Percentiles rank a stretch among this genome's conserved stretches.
Evolutionary conservation across 2,329 filamentous ascomycete genomes (phyloP).

Genomic region (Hypoxylon rubiginosum): DNA sequence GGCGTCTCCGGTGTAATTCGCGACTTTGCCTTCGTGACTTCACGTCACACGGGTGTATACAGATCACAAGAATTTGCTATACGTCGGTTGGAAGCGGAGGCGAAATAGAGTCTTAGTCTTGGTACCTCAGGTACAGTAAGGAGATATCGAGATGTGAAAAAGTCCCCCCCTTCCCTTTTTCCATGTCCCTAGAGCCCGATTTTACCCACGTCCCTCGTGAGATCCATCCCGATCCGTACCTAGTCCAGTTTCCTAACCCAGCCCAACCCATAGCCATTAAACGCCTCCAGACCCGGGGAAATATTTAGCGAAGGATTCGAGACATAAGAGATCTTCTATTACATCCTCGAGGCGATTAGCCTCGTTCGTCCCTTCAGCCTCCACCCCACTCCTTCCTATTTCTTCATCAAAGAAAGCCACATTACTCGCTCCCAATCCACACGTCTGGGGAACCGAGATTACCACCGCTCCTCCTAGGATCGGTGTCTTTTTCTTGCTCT

Average conservation of each 20-base stretch:
- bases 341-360: background rate
- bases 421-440: background rate
- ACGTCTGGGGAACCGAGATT: background rate
- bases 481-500: background rate
- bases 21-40: background rate
- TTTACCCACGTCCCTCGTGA: background rate
- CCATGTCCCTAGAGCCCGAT: background rate
- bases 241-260: background rate
- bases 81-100: background rate
- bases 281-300: constrained; percentile 12
- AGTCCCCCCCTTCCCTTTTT: background rate
- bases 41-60: constrained; percentile 14
- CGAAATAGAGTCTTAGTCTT: background rate
- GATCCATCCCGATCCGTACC: constrained; percentile 14
- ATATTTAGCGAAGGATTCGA: constrained; percentile 22
- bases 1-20: constrained; percentile 7
- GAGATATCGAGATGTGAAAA: background rate
- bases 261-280: background rate
- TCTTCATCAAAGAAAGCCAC: background rate
- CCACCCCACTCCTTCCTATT: background rate
- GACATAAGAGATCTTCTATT: constrained; percentile 23
- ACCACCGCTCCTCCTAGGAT: background rate
- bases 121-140: background rate
- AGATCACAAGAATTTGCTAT: constrained; percentile 2
- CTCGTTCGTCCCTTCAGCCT: background rate